Base-by-base conservation (phyloP, 352 stramenopile genomes). In the Phytophthora melonis region DNA sequence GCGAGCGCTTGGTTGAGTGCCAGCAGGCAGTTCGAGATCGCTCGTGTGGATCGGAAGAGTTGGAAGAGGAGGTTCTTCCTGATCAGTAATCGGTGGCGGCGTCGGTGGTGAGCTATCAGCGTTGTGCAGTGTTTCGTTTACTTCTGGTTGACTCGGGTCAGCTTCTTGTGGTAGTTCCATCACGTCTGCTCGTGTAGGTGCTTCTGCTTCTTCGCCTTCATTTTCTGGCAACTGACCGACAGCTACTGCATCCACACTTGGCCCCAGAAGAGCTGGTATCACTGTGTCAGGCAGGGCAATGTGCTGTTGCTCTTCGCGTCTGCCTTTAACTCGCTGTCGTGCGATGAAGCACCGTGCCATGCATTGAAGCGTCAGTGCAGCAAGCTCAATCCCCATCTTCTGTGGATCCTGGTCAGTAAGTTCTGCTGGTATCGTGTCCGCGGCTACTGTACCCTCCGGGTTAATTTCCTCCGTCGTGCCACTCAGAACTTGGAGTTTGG, bases 361-460 rank as follows among this genome's bases (percentile, higher is more conserved):
- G 21, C 82, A 89, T 64, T 89, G 79, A 7, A 89, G 70, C 9
- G 65, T 55, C 21, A 87, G 14, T 32, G 70, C 82, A 55, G 81
- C 72, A 41, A 65, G 19, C 9, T 82, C n/a, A n/a, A 16, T 18
- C 27, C 21, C n/a, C 66, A 49, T 49, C 3, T 41, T 43, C 6
- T 27, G 60, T 3, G 36, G 8, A 27, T 57, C 16, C 23, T 30
- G n/a, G 3, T 5, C n/a, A 5, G 16, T 54, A 54, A 13, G 43
- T 10, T 52, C 43, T 23, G 9, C 4, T 36, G 43, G 21, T 56
- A 63, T 50, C 23, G 4, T 27, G 8, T 53, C 41, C 32, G 39
- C n/a, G 11, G 23, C 21, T 2, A 49, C 2, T 10, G 18, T 27
- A 63, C 3, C 16, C 10, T 23, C 36, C 8, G 13, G 3, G 6